Conservation (phyloP, 148 eudicot species). For the Fallopia convolvulus region DNA sequence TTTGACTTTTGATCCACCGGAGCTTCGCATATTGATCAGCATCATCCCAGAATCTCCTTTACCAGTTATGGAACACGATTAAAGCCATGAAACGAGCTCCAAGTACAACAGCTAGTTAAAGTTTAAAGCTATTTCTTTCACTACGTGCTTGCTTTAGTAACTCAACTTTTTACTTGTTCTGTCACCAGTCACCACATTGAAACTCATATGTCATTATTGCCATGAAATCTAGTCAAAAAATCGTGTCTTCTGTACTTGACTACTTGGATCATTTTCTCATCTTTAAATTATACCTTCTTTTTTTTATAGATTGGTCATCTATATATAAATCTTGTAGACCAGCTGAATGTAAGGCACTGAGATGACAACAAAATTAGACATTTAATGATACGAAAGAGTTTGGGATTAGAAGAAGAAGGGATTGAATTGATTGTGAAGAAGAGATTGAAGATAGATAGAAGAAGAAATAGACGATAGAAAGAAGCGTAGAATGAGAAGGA, state of each 20-base stretch:
- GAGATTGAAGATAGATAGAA: no score
- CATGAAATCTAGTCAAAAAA: background rate
- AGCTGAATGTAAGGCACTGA: background rate
- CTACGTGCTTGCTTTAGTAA: background rate
- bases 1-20: slow-evolving; percentile 45
- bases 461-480: no score
- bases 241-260: background rate
- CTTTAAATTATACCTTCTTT: background rate
- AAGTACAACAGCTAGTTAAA: slow-evolving; percentile 46
- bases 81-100: slow-evolving; percentile 19
- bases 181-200: background rate
- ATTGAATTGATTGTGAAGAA: no score
- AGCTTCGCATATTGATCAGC: slow-evolving; percentile 47
- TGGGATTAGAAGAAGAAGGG: no score
- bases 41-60: slow-evolving; percentile 80
- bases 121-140: slow-evolving; percentile 24
- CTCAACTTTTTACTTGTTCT: background rate
- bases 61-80: slow-evolving; percentile 13
- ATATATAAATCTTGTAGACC: background rate
- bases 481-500: no score
- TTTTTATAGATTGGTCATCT: background rate
- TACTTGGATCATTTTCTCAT: background rate
- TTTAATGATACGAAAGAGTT: no score
- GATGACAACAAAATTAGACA: background rate
- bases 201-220: background rate